These are phyloP conservation scores for Parietaria judaica DNA, from an alignment of 306 rosid genomes.

Conservation along the genomic window DNA sequence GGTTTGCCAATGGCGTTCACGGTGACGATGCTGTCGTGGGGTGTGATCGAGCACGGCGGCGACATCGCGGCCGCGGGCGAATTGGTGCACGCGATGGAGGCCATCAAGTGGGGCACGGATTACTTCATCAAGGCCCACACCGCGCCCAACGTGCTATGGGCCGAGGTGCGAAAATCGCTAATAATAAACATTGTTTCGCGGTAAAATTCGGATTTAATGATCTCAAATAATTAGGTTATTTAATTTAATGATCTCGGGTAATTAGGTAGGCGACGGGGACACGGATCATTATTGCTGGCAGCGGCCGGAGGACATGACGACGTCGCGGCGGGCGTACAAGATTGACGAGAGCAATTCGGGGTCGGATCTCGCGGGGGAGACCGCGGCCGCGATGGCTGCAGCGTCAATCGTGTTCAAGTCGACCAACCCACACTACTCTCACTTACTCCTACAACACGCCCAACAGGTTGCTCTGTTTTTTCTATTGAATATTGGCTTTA, in stretches of 20 bases:
- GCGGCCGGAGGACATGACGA: slow-evolving; percentile 95
- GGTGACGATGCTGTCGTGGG: slow-evolving; percentile 92
- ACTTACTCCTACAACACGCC: slow-evolving; percentile 78
- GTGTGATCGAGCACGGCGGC: slow-evolving; percentile 58
- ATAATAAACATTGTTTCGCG: too few relatives aligned
- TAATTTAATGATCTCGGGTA: too few relatives aligned
- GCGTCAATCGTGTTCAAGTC: slow-evolving; percentile 70
- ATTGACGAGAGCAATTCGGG: slow-evolving; percentile 76
- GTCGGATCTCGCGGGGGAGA: slow-evolving; percentile 95
- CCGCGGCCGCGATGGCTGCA: slow-evolving; percentile 92
- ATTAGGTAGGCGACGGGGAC: slow-evolving; percentile 95
- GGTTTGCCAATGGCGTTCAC: slow-evolving; percentile 98
- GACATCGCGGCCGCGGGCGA: slow-evolving; percentile 76
- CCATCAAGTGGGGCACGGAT: slow-evolving; percentile 97
- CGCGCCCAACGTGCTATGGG: slow-evolving; percentile 83
- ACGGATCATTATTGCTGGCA: slow-evolving; percentile 99
- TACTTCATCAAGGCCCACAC: slow-evolving; percentile 98
- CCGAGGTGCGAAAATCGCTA: slow-evolving; percentile 55
- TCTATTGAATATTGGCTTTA: too few relatives aligned
- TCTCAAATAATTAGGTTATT: too few relatives aligned
- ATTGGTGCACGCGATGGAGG: slow-evolving; percentile 68
- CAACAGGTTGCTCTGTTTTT: slow-evolving; percentile 40
- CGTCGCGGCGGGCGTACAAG: slow-evolving; percentile 86
- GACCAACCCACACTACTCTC: slow-evolving; percentile 83
- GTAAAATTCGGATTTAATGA: not conserved